Evolutionary conservation across 192 early-diverging fungal genomes (phyloP), one percentile per base, ranked within the genome.

Genomic region (Umbelopsis sp.): DNA sequence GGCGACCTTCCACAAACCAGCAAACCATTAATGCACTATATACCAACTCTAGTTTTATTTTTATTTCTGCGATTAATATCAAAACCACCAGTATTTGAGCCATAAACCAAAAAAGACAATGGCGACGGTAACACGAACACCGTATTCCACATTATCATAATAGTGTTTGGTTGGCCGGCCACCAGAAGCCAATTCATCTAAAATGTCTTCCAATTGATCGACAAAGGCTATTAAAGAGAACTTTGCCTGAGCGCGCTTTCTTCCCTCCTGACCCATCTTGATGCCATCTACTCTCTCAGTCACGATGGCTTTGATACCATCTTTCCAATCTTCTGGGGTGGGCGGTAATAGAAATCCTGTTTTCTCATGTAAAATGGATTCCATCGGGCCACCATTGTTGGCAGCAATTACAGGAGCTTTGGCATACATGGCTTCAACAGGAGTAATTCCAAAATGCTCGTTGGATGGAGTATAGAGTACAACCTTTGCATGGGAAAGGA

Each of bases 361-460:
- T 23, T 75, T 76, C 0, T 80, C 85, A 65, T 96, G 76, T 37
- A 80, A 69, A 7, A 98, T 75, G 12, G 92, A 92, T 71, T 98
- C 97, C 16, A 84, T 85, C 3, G 95, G 95, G 0, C 95, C 95
- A 37, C 94, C 97, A 66, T 80, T 90, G 76, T 95, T 91, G 30
- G 81, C 86, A 0, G 97, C 97, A 16, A 98, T 85, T 2, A 97
- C 97, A 6, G 97, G 97, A 15, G 93, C 77, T 33, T 84, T 74
- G 65, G 87, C 86, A 77, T 95, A 95, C 97, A 98, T 97, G 55
- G 93, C 93, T 73, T 98, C 97, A 0, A 98, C 86, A 2, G 97
- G 97, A n/a, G 95, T 94, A 58, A 98, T 98, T 0, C 97, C 97
- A 73, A 98, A 93, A 73, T 98, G 97, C 76, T 98, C 97, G 78